Evolutionary conservation across 257 asterid species (phyloP).

Genomic region (Solanum microdontum): DNA sequence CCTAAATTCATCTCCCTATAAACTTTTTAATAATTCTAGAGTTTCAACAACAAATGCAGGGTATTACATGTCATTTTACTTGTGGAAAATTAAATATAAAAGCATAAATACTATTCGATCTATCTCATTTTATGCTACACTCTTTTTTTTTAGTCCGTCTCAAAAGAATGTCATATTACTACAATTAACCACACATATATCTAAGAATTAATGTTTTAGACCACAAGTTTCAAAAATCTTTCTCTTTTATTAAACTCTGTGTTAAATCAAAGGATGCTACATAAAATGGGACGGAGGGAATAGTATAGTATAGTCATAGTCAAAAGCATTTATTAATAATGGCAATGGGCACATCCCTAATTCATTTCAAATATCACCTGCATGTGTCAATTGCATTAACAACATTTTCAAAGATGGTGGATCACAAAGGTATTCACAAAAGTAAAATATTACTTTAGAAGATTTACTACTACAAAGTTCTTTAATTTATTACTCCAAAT

Average conservation of each 20-base stretch:
- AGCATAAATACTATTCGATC: neutral
- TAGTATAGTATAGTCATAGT: neutral
- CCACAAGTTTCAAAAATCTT: neutral
- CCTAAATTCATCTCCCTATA: neutral
- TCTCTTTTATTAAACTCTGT: no score
- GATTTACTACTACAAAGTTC: neutral
- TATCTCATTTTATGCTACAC: no score
- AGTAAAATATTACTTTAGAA: neutral
- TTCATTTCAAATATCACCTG: neutral
- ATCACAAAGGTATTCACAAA: neutral
- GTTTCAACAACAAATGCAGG: neutral
- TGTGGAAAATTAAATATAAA: neutral
- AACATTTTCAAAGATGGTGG: neutral
- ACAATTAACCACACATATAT: neutral
- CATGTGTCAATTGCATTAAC: neutral
- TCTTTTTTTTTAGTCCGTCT: no score
- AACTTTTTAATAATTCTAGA: neutral
- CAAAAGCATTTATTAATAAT: neutral
- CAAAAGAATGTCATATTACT: no score
- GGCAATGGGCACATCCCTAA: neutral
- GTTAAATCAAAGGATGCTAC: no score
- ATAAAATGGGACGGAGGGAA: no score
- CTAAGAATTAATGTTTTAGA: no score
- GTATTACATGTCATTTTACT: neutral
- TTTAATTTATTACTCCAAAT: neutral